Percentiles rank a stretch among this genome's conserved stretches.
Conservation (phyloP, 495 filamentous ascomycete genomes). For the Penicillium desertorum region DNA sequence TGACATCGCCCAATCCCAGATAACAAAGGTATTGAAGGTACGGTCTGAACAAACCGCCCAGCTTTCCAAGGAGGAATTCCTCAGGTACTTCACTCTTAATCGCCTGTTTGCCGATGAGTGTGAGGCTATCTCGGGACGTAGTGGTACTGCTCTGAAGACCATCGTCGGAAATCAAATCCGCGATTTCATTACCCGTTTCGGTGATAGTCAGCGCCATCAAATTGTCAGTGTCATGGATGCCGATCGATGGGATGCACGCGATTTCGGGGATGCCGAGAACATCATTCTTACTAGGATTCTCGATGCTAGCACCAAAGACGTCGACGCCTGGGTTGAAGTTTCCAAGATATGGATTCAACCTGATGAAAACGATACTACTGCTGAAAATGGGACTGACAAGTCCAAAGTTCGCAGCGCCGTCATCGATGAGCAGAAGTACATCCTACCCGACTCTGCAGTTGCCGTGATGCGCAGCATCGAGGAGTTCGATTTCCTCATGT, state of each 20-base stretch:
- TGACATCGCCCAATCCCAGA: slow-evolving; percentile 87
- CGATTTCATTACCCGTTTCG: slow-evolving; percentile 77
- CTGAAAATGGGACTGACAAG: slow-evolving; percentile 59
- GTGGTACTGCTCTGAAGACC: slow-evolving; percentile 79
- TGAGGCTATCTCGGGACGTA: slow-evolving; percentile 88
- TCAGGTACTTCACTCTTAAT: slow-evolving; percentile 92
- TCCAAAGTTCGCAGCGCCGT: slow-evolving; percentile 70
- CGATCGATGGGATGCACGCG: slow-evolving; percentile 86
- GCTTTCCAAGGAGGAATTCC: slow-evolving; percentile 72
- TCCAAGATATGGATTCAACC: slow-evolving; percentile 70
- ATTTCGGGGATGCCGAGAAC: slow-evolving; percentile 71
- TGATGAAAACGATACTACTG: slow-evolving; percentile 26
- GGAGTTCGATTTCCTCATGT: slow-evolving; percentile 76
- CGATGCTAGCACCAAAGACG: slow-evolving; percentile 76
- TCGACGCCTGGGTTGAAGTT: slow-evolving; percentile 66
- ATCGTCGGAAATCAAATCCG: slow-evolving; percentile 89
- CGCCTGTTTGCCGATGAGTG: slow-evolving; percentile 95
- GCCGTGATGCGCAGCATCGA: slow-evolving; percentile 78
- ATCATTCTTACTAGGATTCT: slow-evolving; percentile 66
- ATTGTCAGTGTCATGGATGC: slow-evolving; percentile 83
- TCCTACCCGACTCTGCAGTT: slow-evolving; percentile 79
- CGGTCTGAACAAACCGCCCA: slow-evolving; percentile 79
- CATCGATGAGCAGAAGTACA: slow-evolving; percentile 81
- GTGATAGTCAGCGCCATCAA: slow-evolving; percentile 72
- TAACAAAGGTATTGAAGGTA: slow-evolving; percentile 87